Conservation (phyloP, 2,329 filamentous ascomycete species). For the Fusarium vanettenii region DNA sequence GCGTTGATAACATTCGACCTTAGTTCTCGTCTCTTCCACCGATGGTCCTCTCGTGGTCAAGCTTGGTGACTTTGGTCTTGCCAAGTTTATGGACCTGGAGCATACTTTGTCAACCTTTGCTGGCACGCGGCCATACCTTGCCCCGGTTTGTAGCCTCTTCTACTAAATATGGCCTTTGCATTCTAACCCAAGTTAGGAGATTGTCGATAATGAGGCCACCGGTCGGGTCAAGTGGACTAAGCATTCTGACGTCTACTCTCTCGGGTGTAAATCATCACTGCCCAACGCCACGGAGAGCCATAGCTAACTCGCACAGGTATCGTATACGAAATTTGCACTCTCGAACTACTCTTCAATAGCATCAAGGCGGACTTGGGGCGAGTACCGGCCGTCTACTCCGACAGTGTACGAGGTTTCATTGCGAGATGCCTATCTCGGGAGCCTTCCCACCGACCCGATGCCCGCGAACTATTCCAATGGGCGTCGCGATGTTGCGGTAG, state of each 20-base stretch:
- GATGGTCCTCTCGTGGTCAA: not conserved
- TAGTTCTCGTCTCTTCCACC: not conserved
- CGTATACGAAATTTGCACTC: not conserved
- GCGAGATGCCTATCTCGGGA: not conserved
- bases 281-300: not conserved
- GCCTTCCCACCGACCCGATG: not conserved
- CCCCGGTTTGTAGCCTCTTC: not conserved
- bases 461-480: not conserved
- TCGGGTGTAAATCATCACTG: not conserved
- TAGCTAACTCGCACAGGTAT: not conserved
- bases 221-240: not conserved
- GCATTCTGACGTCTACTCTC: not conserved
- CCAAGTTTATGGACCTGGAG: not conserved
- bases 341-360: not conserved
- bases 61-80: not conserved
- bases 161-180: not conserved
- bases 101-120: not conserved
- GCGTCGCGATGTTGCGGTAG: not conserved
- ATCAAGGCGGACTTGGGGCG: not conserved
- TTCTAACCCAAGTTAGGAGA: not conserved
- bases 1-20: not conserved
- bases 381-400: not conserved
- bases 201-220: not conserved
- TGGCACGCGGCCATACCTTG: not conserved
- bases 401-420: not conserved